These are phyloP conservation scores for Paraconiothyrium sp. DNA, from an alignment of 2,329 filamentous ascomycete species.

Conservation along the genomic window DNA sequence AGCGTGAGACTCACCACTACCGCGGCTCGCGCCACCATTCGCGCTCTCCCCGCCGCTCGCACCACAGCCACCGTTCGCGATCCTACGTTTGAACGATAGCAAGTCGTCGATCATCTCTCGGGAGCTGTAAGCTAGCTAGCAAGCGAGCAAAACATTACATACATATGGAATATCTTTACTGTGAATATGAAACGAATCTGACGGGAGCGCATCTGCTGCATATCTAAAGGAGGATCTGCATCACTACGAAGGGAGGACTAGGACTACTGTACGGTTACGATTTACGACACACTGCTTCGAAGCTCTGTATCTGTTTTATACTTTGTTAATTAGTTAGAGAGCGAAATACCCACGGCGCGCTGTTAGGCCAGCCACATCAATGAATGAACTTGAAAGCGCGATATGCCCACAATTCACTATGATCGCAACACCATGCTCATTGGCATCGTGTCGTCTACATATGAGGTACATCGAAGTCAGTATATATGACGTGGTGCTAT, in stretches of 20 bases:
- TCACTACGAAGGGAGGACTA: background rate
- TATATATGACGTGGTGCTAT: slow-evolving; percentile 4
- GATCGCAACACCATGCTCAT: no score
- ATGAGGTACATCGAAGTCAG: background rate
- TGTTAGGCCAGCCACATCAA: background rate
- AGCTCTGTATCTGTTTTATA: slow-evolving; percentile 7
- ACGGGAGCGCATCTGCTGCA: background rate
- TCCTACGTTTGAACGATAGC: slow-evolving; percentile 43
- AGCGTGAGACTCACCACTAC: slow-evolving; percentile 60
- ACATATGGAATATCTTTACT: background rate
- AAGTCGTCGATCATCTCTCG: slow-evolving; percentile 1
- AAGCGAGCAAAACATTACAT: background rate
- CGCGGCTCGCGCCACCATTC: slow-evolving; percentile 54
- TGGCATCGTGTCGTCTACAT: no score
- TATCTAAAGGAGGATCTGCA: background rate
- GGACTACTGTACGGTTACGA: slow-evolving; percentile 8
- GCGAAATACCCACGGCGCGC: slow-evolving; percentile 14
- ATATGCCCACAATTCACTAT: no score
- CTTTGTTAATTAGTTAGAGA: slow-evolving; percentile 8
- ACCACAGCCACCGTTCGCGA: slow-evolving; percentile 46
- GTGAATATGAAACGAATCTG: slow-evolving; percentile 3
- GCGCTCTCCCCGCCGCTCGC: slow-evolving; percentile 49
- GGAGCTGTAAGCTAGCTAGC: background rate
- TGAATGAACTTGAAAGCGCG: background rate
- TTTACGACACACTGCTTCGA: slow-evolving; percentile 3